phyloP scores from a whole-genome alignment of 768 basidiomycete genomes.

The Mycena latifolia region DNA sequence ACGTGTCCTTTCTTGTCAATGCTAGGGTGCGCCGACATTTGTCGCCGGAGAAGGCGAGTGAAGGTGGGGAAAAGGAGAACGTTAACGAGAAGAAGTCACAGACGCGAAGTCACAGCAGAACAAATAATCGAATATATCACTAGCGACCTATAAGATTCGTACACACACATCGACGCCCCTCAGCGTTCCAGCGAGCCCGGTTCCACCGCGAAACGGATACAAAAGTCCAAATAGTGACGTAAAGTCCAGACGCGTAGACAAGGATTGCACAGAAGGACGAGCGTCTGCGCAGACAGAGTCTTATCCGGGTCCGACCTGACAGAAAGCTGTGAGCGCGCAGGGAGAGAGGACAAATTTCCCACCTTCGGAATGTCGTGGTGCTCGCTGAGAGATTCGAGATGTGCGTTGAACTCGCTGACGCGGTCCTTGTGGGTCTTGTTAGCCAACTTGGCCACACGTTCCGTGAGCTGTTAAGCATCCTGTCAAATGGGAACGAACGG shows the following conservation, averaged over 20 bases:
- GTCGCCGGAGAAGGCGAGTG: slow-evolving; percentile 47
- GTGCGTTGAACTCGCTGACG: slow-evolving; percentile 89
- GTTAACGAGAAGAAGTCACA: not conserved
- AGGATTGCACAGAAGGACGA: slow-evolving; percentile 13
- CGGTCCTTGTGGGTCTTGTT: slow-evolving; percentile 94
- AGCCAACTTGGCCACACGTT: slow-evolving; percentile 82
- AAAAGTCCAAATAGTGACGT: slow-evolving; percentile 1
- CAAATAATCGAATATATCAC: slow-evolving; percentile 1
- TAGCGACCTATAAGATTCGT: not conserved
- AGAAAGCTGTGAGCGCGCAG: slow-evolving; percentile 31
- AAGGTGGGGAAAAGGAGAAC: slow-evolving; percentile 44
- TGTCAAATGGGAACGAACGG: slow-evolving; percentile 27
- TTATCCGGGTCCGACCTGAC: slow-evolving; percentile 91
- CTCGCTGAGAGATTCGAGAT: slow-evolving; percentile 89
- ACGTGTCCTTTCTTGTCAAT: slow-evolving; percentile 58
- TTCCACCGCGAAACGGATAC: slow-evolving; percentile 19
- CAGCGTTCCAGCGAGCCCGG: slow-evolving; percentile 4
- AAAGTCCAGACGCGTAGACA: slow-evolving; percentile 17
- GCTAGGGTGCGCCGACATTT: slow-evolving; percentile 43
- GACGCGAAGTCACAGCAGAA: slow-evolving; percentile 2
- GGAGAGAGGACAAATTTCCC: slow-evolving; percentile 33
- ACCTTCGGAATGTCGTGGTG: slow-evolving; percentile 97
- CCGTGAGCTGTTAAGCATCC: slow-evolving; percentile 65
- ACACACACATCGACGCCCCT: slow-evolving; percentile 8
- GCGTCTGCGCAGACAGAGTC: slow-evolving; percentile 40